Base-by-base conservation (phyloP, 345 rosid genomes). In the Cochlearia excelsa region DNA sequence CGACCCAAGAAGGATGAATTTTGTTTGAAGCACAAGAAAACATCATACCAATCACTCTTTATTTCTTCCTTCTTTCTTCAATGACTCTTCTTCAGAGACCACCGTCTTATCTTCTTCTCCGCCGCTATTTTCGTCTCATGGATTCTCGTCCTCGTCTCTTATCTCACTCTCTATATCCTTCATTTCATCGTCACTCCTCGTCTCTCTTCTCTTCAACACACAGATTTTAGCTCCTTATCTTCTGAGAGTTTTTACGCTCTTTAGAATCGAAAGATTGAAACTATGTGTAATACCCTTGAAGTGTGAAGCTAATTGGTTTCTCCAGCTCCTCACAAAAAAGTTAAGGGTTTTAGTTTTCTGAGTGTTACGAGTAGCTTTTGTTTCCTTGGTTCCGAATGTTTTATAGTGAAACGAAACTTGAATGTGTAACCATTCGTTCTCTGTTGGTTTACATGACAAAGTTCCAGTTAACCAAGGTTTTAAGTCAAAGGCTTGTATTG, bases 141-240 rank as follows among this genome's bases (percentile, higher is more conserved):
- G 69, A 48, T 63, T 43, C 59, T 63, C 69, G 64, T 35, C 3
- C 63, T n/a, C 64, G 63, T 57, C 6, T 70, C 59, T 49, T 63
- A 59, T 56, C 69, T 45, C 54, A 26, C 11, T 70, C 64, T 44
- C 43, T 35, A 0, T 43, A 5, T 40, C 64, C 65, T 1, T 43
- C 69, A 49, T 26, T 70, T 37, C 69, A 56, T 49, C 65, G 59
- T 44, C 59, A 63, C 42, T 34, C 64, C 49, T 57, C 69, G 0
- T 35, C 54, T 8, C 46, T 41, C 46, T 52, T 75, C 47, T 74
- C 68, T 51, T 51, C 83, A 54, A 74, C 62, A 6, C 77, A 79
- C 74, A 79, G 97, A 93, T 87, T 66, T 48, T 10, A 39, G 11
- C 54, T 56, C 44, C 5, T 28, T 3, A 35, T 29, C 27, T 57